Conservation (phyloP, 2,329 filamentous ascomycete species). For the Immersiporthe knoxdaviesiana region DNA sequence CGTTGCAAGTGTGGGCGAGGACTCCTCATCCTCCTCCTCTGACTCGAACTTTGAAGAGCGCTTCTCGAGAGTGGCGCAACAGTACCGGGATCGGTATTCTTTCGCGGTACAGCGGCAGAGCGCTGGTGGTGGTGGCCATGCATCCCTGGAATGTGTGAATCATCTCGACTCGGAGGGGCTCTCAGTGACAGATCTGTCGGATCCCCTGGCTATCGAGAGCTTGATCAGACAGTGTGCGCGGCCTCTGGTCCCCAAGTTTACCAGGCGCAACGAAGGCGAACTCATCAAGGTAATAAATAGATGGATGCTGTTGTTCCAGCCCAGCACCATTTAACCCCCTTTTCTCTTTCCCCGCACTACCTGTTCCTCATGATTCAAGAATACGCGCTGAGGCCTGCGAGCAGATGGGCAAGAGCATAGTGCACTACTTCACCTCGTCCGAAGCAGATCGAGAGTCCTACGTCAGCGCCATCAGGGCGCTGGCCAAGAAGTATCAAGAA, state of each 20-base stretch:
- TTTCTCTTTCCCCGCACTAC: constrained; percentile 33
- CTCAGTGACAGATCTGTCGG: constrained; percentile 38
- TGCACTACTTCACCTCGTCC: constrained; percentile 40
- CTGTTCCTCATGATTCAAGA: constrained; percentile 21
- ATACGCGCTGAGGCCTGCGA: constrained; percentile 27
- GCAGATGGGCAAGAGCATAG: constrained; percentile 37
- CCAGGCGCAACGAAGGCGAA: constrained; percentile 48
- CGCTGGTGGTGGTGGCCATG: constrained; percentile 12
- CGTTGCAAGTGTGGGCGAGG: constrained; percentile 43
- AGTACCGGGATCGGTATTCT: constrained; percentile 45
- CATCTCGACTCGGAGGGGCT: constrained; percentile 44
- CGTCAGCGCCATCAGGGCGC: constrained; percentile 40
- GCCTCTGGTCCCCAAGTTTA: constrained; percentile 49
- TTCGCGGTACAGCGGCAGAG: constrained; percentile 42
- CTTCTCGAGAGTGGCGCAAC: constrained; percentile 41
- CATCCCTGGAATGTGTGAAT: constrained; percentile 45
- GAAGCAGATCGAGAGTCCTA: constrained; percentile 41
- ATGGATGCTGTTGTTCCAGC: no score
- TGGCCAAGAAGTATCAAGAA: constrained; percentile 51
- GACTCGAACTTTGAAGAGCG: constrained; percentile 38
- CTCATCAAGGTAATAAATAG: constrained; percentile 42
- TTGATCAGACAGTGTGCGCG: constrained; percentile 45
- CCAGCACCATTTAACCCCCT: constrained; percentile 30
- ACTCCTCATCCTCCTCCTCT: no score
- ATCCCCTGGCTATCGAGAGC: constrained; percentile 40